Evolutionary conservation across 2,329 filamentous ascomycete species (phyloP).

Genomic region (Ophiostoma sp.): DNA sequence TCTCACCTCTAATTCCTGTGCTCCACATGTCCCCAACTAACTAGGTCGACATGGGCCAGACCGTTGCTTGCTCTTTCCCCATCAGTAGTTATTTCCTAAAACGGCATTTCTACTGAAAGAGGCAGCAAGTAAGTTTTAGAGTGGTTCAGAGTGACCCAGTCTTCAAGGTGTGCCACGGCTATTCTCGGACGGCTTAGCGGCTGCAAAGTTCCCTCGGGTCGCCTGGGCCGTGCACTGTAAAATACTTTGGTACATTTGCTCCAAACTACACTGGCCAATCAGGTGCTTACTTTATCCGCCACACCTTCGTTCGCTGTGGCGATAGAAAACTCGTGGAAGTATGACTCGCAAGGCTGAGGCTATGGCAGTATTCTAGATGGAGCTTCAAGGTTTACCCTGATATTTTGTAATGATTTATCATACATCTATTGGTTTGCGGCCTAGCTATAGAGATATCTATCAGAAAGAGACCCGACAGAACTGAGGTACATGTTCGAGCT

Average conservation of each 20-base stretch:
- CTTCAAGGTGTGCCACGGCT: conserved; percentile 2
- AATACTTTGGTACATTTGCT: not conserved
- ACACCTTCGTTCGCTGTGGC: not conserved
- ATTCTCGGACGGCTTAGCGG: conserved; percentile 23
- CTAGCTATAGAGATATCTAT: not conserved
- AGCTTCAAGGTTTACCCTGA: too few species aligned
- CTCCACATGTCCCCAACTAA: conserved; percentile 14
- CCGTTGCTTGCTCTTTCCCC: not conserved
- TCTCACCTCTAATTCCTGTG: not conserved
- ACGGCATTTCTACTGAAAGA: conserved; percentile 23
- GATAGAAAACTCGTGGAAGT: not conserved
- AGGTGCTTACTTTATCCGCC: not conserved
- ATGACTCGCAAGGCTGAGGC: conserved; percentile 19
- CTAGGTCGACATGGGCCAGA: not conserved
- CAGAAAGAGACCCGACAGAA: too few species aligned
- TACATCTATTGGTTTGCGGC: not conserved
- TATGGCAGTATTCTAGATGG: not conserved
- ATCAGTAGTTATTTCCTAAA: conserved; percentile 25
- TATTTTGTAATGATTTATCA: not conserved
- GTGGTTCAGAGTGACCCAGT: not conserved
- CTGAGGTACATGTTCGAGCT: too few species aligned
- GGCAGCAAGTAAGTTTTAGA: not conserved
- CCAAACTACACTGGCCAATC: not conserved
- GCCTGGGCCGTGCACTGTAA: not conserved
- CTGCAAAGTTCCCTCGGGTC: not conserved